Percentiles rank a stretch among this genome's conserved stretches.
Conservation (phyloP, 352 stramenopile genomes). For the Phytophthora pluvialis region DNA sequence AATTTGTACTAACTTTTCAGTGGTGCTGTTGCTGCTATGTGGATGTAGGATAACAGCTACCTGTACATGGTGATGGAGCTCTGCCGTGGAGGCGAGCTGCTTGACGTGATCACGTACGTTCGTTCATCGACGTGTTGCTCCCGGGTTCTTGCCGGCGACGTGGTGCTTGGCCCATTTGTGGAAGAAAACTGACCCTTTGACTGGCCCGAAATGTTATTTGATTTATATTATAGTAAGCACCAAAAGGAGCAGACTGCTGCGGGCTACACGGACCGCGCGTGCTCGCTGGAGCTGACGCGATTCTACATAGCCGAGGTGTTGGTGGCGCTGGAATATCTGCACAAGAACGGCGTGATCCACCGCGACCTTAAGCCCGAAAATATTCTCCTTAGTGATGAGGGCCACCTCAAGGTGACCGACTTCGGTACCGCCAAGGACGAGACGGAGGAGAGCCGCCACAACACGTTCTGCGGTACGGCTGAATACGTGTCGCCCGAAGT, state of each 20-base stretch:
- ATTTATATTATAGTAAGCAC: slow-evolving; percentile 58
- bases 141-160: not conserved
- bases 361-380: slow-evolving; percentile 95
- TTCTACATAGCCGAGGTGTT: slow-evolving; percentile 96
- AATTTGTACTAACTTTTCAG: slow-evolving; percentile 5
- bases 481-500: slow-evolving; percentile 94
- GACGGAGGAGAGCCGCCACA: slow-evolving; percentile 80
- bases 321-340: slow-evolving; percentile 94
- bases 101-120: slow-evolving; percentile 87
- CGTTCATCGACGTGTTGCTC: not conserved
- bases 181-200: slow-evolving; percentile 17
- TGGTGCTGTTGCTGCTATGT: slow-evolving; percentile 4
- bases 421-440: slow-evolving; percentile 91
- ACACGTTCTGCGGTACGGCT: slow-evolving; percentile 92
- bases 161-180: not conserved
- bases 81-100: slow-evolving; percentile 83
- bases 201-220: not conserved
- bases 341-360: slow-evolving; percentile 95
- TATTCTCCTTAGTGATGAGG: slow-evolving; percentile 84
- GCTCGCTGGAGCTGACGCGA: slow-evolving; percentile 83
- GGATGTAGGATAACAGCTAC: slow-evolving; percentile 62
- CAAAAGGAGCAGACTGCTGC: slow-evolving; percentile 69
- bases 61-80: slow-evolving; percentile 94
- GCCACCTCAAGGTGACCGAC: slow-evolving; percentile 92
- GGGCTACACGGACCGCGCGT: slow-evolving; percentile 69